Base-by-base conservation (phyloP, 192 early-diverging fungal species). In the Rhizoclosmatium sp. region DNA sequence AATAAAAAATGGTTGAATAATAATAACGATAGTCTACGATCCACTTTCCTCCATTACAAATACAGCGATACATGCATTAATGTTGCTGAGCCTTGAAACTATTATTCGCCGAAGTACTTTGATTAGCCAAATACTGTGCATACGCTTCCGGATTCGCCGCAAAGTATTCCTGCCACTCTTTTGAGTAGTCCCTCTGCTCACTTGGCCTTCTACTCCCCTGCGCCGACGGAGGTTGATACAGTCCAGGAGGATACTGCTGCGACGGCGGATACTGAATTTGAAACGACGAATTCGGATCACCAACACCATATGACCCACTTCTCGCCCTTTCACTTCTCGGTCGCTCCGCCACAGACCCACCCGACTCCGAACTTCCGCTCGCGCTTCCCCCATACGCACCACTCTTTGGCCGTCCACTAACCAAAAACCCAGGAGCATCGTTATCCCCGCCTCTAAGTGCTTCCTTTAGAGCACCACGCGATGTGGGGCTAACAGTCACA, bases 81-180 rank as follows among this genome's bases (percentile, higher is more conserved):
- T 31, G 31, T 31, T 31, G 31, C 31, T 31, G 31, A 31, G 31
- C 0, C 31, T 31, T 31, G 31, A 31, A 31, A 31, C 31, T 31
- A 31, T 31, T 31, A 31, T 31, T 31, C 31, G 31, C 31, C 31
- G 31, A 31, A 31, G 31, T 31, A 31, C 31, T 31, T 31, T 31
- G 31, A 31, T 31, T 31, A 54, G 67, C 67, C 42, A 69, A 23
- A 44, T 69, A 69, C 14, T 69, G 67, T 44, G 21, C 67, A 47
- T 69, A 69, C 12, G 67, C 67, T 42, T 44, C 67, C 1, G 67
- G 67, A 44, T 42, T 69, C 14, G 16, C 45, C 5, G 67, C 67
- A 69, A 69, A 69, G 67, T 69, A 69, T 44, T 69, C n/a, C 23
- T 69, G 67, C 67, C 67, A 69, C 3, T 69, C 31, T 19, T 21